These are phyloP conservation scores for Triglochin maritima DNA, from an alignment of 106 monocot genomes.

Conservation along the genomic window DNA sequence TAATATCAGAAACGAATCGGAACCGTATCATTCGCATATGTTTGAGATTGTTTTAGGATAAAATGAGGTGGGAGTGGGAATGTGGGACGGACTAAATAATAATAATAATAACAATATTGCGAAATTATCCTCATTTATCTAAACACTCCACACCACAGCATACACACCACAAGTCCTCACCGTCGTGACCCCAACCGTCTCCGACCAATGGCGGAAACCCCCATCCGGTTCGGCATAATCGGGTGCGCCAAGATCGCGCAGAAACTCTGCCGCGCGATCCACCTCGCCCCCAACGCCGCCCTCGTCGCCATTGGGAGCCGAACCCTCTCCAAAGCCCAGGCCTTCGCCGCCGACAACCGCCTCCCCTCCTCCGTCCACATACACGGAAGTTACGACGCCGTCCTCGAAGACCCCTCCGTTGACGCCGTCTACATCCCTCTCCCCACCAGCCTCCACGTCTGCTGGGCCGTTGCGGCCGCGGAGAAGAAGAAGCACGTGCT, in stretches of 20 bases:
- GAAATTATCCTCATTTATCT: too few species aligned
- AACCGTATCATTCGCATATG: too few species aligned
- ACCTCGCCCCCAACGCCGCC: slow-evolving; percentile 36
- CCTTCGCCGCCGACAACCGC: slow-evolving; percentile 39
- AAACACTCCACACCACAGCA: too few species aligned
- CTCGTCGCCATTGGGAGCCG: slow-evolving; percentile 49
- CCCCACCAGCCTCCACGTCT: slow-evolving; percentile 57
- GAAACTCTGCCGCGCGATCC: slow-evolving; percentile 55
- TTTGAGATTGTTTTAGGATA: too few species aligned
- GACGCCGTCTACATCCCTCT: slow-evolving; percentile 68
- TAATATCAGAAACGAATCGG: too few species aligned
- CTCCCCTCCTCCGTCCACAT: slow-evolving; percentile 25
- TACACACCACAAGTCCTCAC: too few species aligned
- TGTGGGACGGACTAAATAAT: too few species aligned
- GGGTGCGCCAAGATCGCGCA: slow-evolving; percentile 61
- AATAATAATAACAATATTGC: too few species aligned
- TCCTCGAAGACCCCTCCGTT: slow-evolving; percentile 48
- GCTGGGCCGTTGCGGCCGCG: slow-evolving; percentile 49
- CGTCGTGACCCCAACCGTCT: too few species aligned
- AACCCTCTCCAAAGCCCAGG: slow-evolving; percentile 37
- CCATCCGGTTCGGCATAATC: slow-evolving; percentile 49
- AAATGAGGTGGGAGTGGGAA: too few species aligned
- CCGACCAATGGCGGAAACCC: neutral
- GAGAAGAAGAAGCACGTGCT: slow-evolving; percentile 57
- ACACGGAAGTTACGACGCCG: slow-evolving; percentile 42